Evolutionary conservation across 1,139 yeast genomes (phyloP), one percentile per base, ranked within the genome.

Genomic region (Kurtzmaniella quercitrusa): DNA sequence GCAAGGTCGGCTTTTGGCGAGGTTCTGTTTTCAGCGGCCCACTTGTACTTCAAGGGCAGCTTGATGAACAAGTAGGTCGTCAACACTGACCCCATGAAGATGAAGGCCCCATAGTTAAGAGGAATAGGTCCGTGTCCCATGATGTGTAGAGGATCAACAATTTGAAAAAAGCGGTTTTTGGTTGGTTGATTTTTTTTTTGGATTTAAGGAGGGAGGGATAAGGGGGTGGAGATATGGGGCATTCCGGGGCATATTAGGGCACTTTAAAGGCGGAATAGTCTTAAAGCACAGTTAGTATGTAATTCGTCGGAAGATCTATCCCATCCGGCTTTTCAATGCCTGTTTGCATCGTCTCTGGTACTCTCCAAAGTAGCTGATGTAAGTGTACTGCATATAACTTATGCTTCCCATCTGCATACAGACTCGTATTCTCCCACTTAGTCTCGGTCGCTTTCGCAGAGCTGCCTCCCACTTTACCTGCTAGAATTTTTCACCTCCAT

Each of bases 1-100:
- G 77, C 76, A 53, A 72, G 68, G 48, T 73, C 78, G 38, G 77
- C 75, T 59, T 73, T 73, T 37, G 78, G 78, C 54, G 75, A 70
- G 48, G 70, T 52, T 60, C 77, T 68, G 57, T 64, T 70, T 51
- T 71, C 76, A 40, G 64, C 55, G 41, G 66, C 65, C 68, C 66
- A 71, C 52, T 65, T 61, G 58, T 73, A 68, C 52, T 73, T 73
- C 52, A 68, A 60, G 19, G 78, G 78, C 5, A 77, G 70, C 57
- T 73, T 73, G 58, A 73, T 59, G 46, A 55, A 55, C 19, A 57
- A 65, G 50, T 73, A 73, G 44, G 70, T 62, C 39, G 67, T 55
- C 17, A 66, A 52, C 40, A 73, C 77, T n/a, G 77, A 70, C 23
- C 73, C 57, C 77, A 73, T 73, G 49, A 74, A 66, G 48, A 68